Conservation (phyloP, 2,329 filamentous ascomycete species). For the Fusarium pseudonygamai region DNA sequence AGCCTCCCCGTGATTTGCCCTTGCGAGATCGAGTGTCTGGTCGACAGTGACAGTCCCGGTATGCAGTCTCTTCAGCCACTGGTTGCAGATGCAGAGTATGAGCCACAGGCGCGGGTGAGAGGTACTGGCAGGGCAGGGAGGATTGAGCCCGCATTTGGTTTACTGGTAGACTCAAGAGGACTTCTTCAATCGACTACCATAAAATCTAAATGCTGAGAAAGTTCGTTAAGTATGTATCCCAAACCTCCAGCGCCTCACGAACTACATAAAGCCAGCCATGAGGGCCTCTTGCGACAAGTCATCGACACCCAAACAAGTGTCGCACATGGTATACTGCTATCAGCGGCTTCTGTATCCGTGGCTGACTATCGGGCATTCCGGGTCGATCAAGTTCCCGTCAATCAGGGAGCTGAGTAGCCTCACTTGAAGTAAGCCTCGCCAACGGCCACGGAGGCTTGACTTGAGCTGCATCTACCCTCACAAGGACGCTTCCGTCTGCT, state of each 20-base stretch:
- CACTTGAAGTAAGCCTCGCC: neutral
- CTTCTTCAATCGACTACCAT: fast-evolving
- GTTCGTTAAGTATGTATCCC: neutral
- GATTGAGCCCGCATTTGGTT: fast-evolving
- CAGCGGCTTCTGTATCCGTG: fast-evolving
- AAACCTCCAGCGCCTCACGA: neutral
- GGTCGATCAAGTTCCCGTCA: fast-evolving
- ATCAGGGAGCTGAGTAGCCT: fast-evolving
- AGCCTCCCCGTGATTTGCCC: too few relatives aligned
- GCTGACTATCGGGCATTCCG: neutral
- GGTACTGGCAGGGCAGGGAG: neutral
- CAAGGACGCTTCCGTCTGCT: neutral
- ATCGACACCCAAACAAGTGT: neutral
- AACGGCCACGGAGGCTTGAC: neutral
- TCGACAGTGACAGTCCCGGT: fast-evolving
- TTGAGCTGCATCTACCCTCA: fast-evolving
- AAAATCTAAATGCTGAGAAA: too few relatives aligned
- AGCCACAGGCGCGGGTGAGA: too few relatives aligned
- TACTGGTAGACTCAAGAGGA: neutral
- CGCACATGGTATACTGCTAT: neutral
- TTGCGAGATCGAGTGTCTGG: fast-evolving
- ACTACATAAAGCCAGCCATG: neutral
- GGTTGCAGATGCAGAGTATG: neutral
- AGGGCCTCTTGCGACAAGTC: fast-evolving
- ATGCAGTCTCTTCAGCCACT: neutral